Percentiles rank a stretch among this genome's conserved stretches.
These are phyloP conservation scores for Xerocomus potaroensis DNA, from an alignment of 768 basidiomycete genomes.

Conservation along the genomic window DNA sequence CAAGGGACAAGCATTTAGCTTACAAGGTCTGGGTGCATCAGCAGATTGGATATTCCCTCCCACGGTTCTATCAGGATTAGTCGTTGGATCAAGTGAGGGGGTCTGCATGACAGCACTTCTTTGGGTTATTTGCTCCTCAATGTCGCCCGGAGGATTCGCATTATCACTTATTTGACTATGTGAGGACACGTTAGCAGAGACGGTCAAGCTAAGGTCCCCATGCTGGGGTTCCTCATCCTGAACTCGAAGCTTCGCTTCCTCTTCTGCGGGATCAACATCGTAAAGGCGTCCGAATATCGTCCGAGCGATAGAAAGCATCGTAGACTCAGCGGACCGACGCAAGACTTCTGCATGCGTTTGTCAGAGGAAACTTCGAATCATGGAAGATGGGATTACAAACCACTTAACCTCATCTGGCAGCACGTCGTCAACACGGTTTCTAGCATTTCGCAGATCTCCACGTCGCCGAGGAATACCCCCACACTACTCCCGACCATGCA, in stretches of 20 bases:
- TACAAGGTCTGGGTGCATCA: slow-evolving; percentile 21
- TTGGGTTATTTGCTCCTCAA: slow-evolving; percentile 10
- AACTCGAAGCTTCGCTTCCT: slow-evolving; percentile 61
- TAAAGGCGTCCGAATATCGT: slow-evolving; percentile 76
- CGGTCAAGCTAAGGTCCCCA: slow-evolving; percentile 58
- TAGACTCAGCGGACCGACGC: slow-evolving; percentile 80
- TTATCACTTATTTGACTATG: slow-evolving; percentile 20
- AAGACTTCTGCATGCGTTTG: slow-evolving; percentile 60
- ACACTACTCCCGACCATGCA: slow-evolving; percentile 65
- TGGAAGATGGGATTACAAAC: slow-evolving; percentile 43
- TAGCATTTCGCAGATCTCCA: slow-evolving; percentile 96
- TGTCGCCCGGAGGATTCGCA: slow-evolving; percentile 5
- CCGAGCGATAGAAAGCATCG: slow-evolving; percentile 84
- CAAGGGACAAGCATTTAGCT: background rate
- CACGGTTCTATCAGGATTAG: slow-evolving; percentile 1
- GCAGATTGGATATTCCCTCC: slow-evolving; percentile 34
- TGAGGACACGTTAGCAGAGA: slow-evolving; percentile 36
- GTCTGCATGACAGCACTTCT: background rate
- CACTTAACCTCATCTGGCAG: slow-evolving; percentile 94
- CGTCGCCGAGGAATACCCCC: slow-evolving; percentile 75
- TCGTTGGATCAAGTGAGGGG: background rate
- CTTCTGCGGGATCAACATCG: slow-evolving; percentile 54
- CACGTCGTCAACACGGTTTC: slow-evolving; percentile 97
- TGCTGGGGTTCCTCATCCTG: slow-evolving; percentile 49
- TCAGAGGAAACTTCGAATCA: slow-evolving; percentile 10